These are phyloP conservation scores for Penicillium sp. DNA, from an alignment of 2,329 filamentous ascomycete species.

Conservation along the genomic window DNA sequence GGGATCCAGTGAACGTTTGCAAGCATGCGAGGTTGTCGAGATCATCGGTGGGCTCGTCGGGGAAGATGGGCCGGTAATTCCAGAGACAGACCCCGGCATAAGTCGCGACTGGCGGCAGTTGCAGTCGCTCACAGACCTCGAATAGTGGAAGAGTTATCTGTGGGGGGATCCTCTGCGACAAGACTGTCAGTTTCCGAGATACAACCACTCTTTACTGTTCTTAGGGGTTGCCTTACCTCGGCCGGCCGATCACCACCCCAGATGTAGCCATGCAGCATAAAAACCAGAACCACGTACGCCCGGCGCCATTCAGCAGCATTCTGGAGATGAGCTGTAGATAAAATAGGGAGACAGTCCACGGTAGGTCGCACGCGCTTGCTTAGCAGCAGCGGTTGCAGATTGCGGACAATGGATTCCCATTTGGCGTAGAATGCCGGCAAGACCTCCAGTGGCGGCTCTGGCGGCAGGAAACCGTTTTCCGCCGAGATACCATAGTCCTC, in stretches of 20 bases:
- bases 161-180: constrained; percentile 67
- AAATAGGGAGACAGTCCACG: constrained; percentile 78
- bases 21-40: constrained; percentile 88
- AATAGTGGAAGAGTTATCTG: constrained; percentile 83
- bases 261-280: constrained; percentile 83
- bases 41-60: constrained; percentile 77
- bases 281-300: constrained; percentile 77
- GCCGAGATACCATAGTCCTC: constrained; percentile 72
- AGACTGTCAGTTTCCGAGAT: background rate
- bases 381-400: constrained; percentile 84
- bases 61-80: constrained; percentile 95
- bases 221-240: constrained; percentile 58
- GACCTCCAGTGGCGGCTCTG: constrained; percentile 75
- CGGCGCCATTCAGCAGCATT: constrained; percentile 89
- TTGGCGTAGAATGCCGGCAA: constrained; percentile 91
- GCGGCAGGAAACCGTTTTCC: constrained; percentile 83
- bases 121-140: constrained; percentile 73
- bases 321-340: constrained; percentile 80
- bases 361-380: constrained; percentile 80
- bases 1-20: constrained; percentile 87
- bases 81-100: constrained; percentile 91
- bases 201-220: no score
- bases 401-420: constrained; percentile 86
- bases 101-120: constrained; percentile 89
- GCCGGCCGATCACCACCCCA: constrained; percentile 80